A percentile compares a stretch with the other conserved stretches of the same genome.
These are phyloP conservation scores for Macrophomina pseudophaseolina DNA, from an alignment of 2,329 filamentous ascomycete genomes.

Conservation along the genomic window DNA sequence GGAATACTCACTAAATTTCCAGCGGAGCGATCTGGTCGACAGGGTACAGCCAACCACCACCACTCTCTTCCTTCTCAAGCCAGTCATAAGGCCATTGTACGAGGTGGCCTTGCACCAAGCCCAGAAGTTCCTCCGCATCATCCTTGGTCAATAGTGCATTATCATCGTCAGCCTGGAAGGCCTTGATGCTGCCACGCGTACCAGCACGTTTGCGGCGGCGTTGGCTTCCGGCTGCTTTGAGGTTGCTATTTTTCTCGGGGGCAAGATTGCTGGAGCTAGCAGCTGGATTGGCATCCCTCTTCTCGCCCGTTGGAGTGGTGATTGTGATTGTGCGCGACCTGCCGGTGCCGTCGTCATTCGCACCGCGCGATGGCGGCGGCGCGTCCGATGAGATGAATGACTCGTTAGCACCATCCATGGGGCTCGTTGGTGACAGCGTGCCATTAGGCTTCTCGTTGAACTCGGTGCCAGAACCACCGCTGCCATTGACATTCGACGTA, in stretches of 20 bases:
- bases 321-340: conserved; percentile 45
- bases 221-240: conserved; percentile 50
- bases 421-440: conserved; percentile 35
- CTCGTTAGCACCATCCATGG: conserved; percentile 11
- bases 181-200: conserved; percentile 70
- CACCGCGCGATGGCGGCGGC: conserved; percentile 2
- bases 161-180: conserved; percentile 71
- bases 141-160: conserved; percentile 66
- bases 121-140: conserved; percentile 81
- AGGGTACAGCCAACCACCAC: conserved; percentile 95
- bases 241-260: not conserved
- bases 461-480: conserved; percentile 17
- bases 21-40: conserved; percentile 94
- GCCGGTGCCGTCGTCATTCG: conserved; percentile 24
- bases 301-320: conserved; percentile 34
- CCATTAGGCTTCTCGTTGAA: conserved; percentile 43
- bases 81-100: conserved; percentile 97
- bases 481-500: conserved; percentile 10
- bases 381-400: conserved; percentile 12
- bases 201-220: conserved; percentile 70
- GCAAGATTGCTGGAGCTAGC: not conserved
- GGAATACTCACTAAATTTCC: conserved; percentile 83
- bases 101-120: conserved; percentile 82
- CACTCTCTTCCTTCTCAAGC: conserved; percentile 81
- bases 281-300: conserved; percentile 7